phyloP scores from a whole-genome alignment of 306 rosid genomes.

The Cucurbita pepo region DNA sequence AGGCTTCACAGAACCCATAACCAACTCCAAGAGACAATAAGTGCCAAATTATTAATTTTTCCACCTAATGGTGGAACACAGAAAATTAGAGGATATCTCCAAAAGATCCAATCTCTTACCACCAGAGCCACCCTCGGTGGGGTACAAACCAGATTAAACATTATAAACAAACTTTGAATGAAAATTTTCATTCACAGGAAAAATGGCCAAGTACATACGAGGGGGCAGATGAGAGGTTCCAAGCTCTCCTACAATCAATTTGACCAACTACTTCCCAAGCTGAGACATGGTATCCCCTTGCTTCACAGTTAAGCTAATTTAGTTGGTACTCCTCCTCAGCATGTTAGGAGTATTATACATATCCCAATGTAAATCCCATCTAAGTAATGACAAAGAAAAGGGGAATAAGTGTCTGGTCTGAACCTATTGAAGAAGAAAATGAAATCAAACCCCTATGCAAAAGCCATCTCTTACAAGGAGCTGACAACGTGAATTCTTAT shows the following conservation, averaged over 20 bases:
- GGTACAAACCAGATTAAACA: neutral
- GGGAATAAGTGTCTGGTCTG: neutral
- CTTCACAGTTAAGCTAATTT: neutral
- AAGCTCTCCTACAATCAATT: neutral
- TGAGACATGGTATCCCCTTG: neutral
- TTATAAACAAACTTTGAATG: neutral
- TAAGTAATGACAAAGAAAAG: neutral
- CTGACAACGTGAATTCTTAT: neutral
- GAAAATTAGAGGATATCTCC: neutral
- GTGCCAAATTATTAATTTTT: neutral
- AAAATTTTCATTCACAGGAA: neutral
- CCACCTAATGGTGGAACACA: neutral
- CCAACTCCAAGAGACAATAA: neutral
- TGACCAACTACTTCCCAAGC: neutral
- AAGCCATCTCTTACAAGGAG: neutral
- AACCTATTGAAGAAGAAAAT: neutral
- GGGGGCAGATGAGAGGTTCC: neutral
- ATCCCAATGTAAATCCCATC: neutral
- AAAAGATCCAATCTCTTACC: neutral
- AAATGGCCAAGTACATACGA: neutral
- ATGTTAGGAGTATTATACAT: neutral
- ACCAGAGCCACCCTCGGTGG: neutral
- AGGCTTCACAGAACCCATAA: neutral
- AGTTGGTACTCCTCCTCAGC: neutral
- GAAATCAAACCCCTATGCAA: neutral